These are phyloP conservation scores for Auricularia auricula-judae DNA, from an alignment of 768 basidiomycete genomes.

Conservation along the genomic window DNA sequence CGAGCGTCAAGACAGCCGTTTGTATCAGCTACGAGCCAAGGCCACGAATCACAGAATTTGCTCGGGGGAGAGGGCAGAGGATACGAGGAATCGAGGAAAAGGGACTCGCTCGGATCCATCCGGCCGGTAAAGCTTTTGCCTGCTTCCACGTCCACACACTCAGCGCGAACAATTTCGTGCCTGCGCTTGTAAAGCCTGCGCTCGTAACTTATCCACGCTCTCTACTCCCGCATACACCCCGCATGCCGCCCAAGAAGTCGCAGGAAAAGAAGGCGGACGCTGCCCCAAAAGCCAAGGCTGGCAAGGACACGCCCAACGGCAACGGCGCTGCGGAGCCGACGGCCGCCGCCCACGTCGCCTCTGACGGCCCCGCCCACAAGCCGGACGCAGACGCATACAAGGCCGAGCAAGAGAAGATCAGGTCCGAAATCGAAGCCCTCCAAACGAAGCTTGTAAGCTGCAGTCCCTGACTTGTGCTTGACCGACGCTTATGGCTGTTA, in stretches of 20 bases:
- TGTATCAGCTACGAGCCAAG: no score
- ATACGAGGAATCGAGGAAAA: no score
- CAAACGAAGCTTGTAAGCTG: constrained; percentile 72
- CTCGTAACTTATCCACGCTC: constrained; percentile 1
- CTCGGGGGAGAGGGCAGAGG: no score
- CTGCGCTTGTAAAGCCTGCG: background rate
- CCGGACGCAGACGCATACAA: constrained; percentile 85
- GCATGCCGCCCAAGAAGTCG: constrained; percentile 10
- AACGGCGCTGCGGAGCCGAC: constrained; percentile 11
- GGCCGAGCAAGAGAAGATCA: constrained; percentile 72
- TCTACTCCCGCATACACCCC: background rate
- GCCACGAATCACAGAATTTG: no score
- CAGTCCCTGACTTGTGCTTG: constrained; percentile 4
- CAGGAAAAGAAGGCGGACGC: constrained; percentile 8
- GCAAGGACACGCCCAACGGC: constrained; percentile 2
- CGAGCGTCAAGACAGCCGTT: no score
- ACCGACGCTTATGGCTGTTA: background rate
- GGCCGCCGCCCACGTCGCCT: constrained; percentile 15
- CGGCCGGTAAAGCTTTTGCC: no score
- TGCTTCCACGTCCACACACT: background rate
- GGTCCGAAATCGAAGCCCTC: constrained; percentile 71
- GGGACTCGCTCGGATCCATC: no score
- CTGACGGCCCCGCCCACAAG: constrained; percentile 29
- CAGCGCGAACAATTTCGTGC: background rate
- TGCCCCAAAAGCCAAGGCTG: constrained; percentile 5